Evolutionary conservation across 2,329 filamentous ascomycete species (phyloP).

Genomic region (Talaromyces amestolkiae): DNA sequence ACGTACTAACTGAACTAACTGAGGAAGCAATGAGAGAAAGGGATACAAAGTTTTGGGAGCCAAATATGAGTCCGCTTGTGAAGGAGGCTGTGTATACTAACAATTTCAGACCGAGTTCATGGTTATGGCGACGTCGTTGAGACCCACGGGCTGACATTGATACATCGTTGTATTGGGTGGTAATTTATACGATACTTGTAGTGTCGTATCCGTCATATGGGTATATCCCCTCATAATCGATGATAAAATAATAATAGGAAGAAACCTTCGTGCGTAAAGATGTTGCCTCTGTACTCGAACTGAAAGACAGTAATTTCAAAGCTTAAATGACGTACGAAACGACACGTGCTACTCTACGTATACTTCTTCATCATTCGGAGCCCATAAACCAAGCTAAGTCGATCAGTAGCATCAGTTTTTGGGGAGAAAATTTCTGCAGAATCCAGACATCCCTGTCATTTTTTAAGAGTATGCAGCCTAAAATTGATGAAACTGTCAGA

Average conservation of each 20-base stretch:
- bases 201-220: background rate
- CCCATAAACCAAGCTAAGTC: background rate
- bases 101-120: background rate
- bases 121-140: background rate
- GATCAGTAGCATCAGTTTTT: background rate
- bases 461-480: conserved; percentile 1
- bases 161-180: background rate
- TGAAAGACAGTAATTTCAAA: background rate
- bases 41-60: background rate
- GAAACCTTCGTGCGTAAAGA: background rate
- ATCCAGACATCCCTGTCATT: conserved; percentile 5
- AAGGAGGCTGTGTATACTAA: background rate
- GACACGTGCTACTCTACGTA: background rate
- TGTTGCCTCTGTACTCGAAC: background rate
- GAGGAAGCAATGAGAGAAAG: background rate
- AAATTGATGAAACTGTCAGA: background rate
- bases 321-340: background rate
- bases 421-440: conserved; percentile 10
- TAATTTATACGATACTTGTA: background rate
- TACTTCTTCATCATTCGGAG: background rate
- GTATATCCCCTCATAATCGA: background rate
- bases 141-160: background rate
- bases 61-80: background rate
- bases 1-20: background rate
- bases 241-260: too few relatives aligned